Base-by-base conservation (phyloP, 208 protist species). In the Leishmania guyanensis region DNA sequence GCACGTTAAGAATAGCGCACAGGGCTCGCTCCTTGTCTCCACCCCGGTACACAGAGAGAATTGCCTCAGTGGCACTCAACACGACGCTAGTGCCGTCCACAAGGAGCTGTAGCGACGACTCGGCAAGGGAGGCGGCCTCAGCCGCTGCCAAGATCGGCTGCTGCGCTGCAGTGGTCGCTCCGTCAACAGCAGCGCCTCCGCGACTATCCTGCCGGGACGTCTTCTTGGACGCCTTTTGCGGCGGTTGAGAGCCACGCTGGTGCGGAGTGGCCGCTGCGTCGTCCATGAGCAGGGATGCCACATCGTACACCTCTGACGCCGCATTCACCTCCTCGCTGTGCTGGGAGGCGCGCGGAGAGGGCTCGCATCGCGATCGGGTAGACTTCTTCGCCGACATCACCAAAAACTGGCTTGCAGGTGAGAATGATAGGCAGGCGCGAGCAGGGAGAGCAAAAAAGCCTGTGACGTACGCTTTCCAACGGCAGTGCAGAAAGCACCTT, bases 1-100 rank as follows among this genome's bases (percentile, higher is more conserved):
- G 65, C 17, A 96, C 71, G 85, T 95, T 96, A 48, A 98, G 78
- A n/a, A 98, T 51, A 2, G 81, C 87, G 74, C 89, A 94, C n/a
- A 96, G 85, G 33, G 91, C 89, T 3, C 65, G 77, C 60, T 85
- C 84, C 33, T 54, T 76, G 64, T 84, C 85, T 6, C 84, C 84
- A 17, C 81, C 77, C 36, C 82, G 84, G 85, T 95, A 96, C n/a
- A 92, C 88, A 22, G 87, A 68, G 26, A 95, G 77, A 50, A 96
- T 29, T 29, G 76, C 72, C 46, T 89, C 87, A 10, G 88, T 84
- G 26, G 84, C 82, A 66, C 71, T 72, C 8, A 81, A 64, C 26
- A 88, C 74, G 14, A 82, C 83, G 43, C 85, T 88, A 14, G 82
- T 86, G 39, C 87, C 89, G 62, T 87, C 80, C 48, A 92, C 75